Evolutionary conservation across 495 filamentous ascomycete genomes (phyloP).

Genomic region (Podospora pseudopauciseta): DNA sequence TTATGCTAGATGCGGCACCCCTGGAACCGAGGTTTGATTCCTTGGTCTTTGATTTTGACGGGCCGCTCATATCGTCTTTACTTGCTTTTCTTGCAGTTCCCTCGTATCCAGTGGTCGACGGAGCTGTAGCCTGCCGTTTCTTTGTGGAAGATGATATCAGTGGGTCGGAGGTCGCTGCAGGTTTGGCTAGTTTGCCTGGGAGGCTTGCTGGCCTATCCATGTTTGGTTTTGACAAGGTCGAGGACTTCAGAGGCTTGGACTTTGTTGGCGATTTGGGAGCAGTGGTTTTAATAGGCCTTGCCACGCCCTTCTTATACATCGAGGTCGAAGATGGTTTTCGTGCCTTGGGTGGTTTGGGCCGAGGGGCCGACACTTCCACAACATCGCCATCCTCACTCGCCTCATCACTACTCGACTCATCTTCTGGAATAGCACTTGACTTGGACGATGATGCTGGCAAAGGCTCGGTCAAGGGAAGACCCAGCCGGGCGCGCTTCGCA

Average conservation of each 20-base stretch:
- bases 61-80: neutral
- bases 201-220: neutral
- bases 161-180: neutral
- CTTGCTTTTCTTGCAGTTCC: slow-evolving; percentile 28
- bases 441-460: neutral
- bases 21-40: neutral
- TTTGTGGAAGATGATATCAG: slow-evolving; percentile 8
- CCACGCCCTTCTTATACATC: neutral
- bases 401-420: slow-evolving; percentile 22
- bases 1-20: neutral
- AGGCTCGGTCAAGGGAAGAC: slow-evolving; percentile 28
- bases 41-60: slow-evolving; percentile 11
- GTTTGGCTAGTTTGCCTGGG: neutral
- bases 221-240: neutral
- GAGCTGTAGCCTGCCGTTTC: slow-evolving; percentile 5
- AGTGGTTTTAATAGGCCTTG: neutral
- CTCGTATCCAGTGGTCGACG: slow-evolving; percentile 28
- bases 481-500: slow-evolving; percentile 41
- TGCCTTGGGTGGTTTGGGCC: neutral
- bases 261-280: neutral
- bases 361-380: neutral
- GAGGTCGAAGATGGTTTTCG: neutral
- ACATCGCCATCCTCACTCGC: slow-evolving; percentile 17
- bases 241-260: neutral
- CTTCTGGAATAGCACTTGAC: neutral